Conservation (phyloP, 2,329 filamentous ascomycete species). For the Colletotrichum gloeosporioides region DNA sequence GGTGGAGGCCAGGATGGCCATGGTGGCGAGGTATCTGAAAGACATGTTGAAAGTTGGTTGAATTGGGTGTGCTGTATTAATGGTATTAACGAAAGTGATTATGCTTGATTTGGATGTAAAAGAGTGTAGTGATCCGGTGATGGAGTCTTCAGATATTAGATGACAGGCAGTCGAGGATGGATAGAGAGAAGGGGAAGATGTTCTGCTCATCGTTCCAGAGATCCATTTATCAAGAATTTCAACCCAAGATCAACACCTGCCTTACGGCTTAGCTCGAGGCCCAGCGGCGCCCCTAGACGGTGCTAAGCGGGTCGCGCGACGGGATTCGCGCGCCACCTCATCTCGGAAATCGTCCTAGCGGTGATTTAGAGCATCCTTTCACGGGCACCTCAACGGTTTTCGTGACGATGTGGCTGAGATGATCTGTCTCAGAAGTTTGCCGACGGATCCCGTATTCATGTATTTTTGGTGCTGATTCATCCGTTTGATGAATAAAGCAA, state of each 20-base stretch:
- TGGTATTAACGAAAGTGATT: not conserved
- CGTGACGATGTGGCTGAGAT: constrained; percentile 12
- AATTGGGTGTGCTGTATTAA: not conserved
- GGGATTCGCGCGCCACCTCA: constrained; percentile 16
- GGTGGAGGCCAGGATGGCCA: constrained; percentile 32
- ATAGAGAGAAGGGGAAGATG: not conserved
- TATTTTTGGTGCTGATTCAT: not conserved
- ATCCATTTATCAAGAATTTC: not conserved
- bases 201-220: not conserved
- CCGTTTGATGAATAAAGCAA: not conserved
- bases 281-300: not conserved
- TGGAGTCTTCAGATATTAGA: not conserved
- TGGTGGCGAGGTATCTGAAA: constrained; percentile 20
- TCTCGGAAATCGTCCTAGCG: constrained; percentile 17
- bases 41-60: constrained; percentile 1
- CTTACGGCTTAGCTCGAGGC: not conserved
- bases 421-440: constrained; percentile 4
- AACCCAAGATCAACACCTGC: not conserved
- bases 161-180: not conserved
- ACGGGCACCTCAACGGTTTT: not conserved
- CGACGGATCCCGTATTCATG: not conserved
- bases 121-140: not conserved
- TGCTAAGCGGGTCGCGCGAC: constrained; percentile 6
- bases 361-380: not conserved
- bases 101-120: not conserved